Base-by-base conservation (phyloP, 2,329 filamentous ascomycete genomes). In the Phialemonium atrogriseum region DNA sequence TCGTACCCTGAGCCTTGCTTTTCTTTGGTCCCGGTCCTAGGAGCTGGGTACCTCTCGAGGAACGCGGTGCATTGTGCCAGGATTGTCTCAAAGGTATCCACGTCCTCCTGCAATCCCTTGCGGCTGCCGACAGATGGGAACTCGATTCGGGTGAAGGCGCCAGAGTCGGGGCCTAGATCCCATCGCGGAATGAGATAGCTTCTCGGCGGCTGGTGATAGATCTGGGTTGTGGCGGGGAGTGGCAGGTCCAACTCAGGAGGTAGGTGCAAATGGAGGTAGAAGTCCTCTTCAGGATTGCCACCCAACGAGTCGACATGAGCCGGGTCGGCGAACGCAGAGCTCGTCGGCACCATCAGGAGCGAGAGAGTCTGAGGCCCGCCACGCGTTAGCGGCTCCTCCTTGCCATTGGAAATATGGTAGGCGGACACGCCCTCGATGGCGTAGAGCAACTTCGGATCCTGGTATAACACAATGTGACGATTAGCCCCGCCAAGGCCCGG, bases 11-110 rank as follows among this genome's bases (percentile, higher is more conserved):
- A 39, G 14, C 33, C 32, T 32, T 49, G 47, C 27, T 45, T 39
- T 14, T 32, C 53, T 45, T 59, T 51, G 39, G n/a, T n/a, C 52
- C 46, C 27, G 32, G 45, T 38, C 40, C 57, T 62, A 8, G 73
- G 78, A 6, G 84, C 77, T 24, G 79, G 68, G 8, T 84, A 80
- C 26, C 87, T 77, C 57, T 96, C 89, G 5, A 94, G 73, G 55
- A 98, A 96, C 2, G 89, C 85, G 3, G 89, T 96, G 58, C 89
- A 96, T 60, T 96, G 87, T n/a, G 89, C 89, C 30, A 96, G 70
- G 42, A 96, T 96, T 4, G 89, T 95, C 65, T 96, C 89, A 50
- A 95, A 96, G 1, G 89, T 96, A 52, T 95, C 87, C 24, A 94
- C 70, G 54, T 95, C 89, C 54, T 96, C 88, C 55, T 95, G 87